phyloP scores from a whole-genome alignment of 176 grass and related monocot genomes.

The Oryza longistaminata region DNA sequence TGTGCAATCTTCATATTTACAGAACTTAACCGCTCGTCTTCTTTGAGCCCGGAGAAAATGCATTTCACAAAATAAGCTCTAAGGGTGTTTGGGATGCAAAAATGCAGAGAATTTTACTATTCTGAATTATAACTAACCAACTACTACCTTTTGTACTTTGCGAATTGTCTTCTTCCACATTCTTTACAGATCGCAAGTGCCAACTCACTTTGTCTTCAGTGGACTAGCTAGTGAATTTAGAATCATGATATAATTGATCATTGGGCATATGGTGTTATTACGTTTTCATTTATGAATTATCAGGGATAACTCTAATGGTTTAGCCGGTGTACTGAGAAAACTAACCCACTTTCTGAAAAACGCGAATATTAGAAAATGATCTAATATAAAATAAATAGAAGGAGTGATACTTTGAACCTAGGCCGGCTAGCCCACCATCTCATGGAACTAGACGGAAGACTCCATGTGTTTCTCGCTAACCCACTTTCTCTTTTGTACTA shows the following conservation, averaged over 20 bases:
- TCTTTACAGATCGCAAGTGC: not conserved
- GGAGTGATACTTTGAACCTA: no score
- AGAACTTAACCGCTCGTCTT: not conserved
- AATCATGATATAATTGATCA: not conserved
- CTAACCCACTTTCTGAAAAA: no score
- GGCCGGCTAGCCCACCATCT: no score
- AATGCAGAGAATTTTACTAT: not conserved
- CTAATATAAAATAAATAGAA: no score
- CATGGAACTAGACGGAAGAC: no score
- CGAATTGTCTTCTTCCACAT: conserved; percentile 19
- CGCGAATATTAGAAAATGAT: no score
- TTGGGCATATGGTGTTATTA: not conserved
- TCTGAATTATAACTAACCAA: conserved; percentile 10
- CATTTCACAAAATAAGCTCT: not conserved
- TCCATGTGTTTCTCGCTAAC: no score
- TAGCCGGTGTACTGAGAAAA: not conserved
- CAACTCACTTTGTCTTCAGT: conserved; percentile 9
- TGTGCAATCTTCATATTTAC: conserved; percentile 26
- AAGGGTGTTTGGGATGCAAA: not conserved
- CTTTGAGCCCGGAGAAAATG: not conserved
- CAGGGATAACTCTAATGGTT: not conserved
- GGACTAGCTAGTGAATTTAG: conserved; percentile 2
- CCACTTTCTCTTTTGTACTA: no score
- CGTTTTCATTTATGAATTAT: not conserved
- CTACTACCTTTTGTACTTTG: not conserved